Conservation (phyloP, 139 green algal genomes). For the Volvox africanus region DNA sequence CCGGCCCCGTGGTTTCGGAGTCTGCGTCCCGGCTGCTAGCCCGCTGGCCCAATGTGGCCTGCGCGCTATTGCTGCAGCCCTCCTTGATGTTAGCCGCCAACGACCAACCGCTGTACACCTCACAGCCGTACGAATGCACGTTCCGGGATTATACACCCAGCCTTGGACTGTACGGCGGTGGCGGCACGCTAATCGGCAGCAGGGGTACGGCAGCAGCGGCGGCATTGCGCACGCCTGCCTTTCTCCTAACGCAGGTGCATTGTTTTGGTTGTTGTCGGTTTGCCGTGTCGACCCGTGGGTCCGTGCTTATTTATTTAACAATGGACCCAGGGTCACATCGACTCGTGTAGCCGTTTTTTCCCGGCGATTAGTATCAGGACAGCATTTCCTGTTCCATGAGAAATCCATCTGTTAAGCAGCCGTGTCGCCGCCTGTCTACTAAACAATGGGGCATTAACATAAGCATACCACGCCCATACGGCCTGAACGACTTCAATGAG, state of each 20-base stretch:
- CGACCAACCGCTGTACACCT: conserved; percentile 6
- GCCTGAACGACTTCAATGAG: too few relatives aligned
- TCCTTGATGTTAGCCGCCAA: conserved; percentile 9
- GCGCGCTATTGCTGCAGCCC: conserved; percentile 21
- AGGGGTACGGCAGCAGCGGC: conserved; percentile 15
- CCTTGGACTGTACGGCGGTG: conserved; percentile 33
- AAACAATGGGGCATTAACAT: too few relatives aligned
- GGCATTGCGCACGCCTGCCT: conserved; percentile 32
- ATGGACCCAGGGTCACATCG: too few relatives aligned
- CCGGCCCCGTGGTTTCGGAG: background rate
- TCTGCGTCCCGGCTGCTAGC: background rate
- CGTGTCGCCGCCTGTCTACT: too few relatives aligned
- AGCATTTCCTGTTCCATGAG: too few relatives aligned
- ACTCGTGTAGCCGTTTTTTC: too few relatives aligned
- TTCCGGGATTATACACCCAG: conserved; percentile 48
- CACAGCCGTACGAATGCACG: conserved; percentile 30
- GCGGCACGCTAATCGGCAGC: background rate
- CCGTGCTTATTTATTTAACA: too few relatives aligned
- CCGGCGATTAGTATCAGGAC: too few relatives aligned
- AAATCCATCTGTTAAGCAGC: too few relatives aligned
- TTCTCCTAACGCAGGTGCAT: conserved; percentile 13
- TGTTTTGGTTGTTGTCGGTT: too few relatives aligned
- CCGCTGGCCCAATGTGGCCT: conserved; percentile 5
- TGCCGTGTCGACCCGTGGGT: too few relatives aligned
- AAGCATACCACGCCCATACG: too few relatives aligned